Percentiles rank a stretch among this genome's conserved stretches.
phyloP scores from a whole-genome alignment of 345 rosid genomes.

The Sapria himalayana region DNA sequence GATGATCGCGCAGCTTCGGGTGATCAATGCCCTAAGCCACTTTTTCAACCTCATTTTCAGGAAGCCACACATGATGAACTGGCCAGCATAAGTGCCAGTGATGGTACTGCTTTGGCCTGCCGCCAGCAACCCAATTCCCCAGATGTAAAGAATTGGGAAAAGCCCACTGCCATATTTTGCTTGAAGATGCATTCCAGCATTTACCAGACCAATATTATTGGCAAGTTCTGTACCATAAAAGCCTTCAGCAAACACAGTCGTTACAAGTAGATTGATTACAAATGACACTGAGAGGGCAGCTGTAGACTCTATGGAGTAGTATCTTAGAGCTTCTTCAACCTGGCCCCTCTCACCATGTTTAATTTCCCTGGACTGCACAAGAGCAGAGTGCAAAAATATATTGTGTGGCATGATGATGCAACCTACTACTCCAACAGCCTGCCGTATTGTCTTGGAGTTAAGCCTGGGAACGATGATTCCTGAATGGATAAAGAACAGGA shows the following conservation, averaged over 20 bases:
- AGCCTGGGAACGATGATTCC: conserved; percentile 67
- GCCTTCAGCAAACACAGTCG: conserved; percentile 72
- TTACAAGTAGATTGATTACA: conserved; percentile 72
- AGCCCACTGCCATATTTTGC: conserved; percentile 76
- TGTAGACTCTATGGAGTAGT: conserved; percentile 69
- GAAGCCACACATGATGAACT: conserved; percentile 95
- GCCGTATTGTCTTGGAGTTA: conserved; percentile 64
- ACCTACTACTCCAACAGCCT: conserved; percentile 91
- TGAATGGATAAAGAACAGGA: conserved; percentile 11
- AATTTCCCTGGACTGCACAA: conserved; percentile 74
- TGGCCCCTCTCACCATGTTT: conserved; percentile 37
- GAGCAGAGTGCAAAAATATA: conserved; percentile 84
- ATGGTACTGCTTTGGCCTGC: conserved; percentile 96
- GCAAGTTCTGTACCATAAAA: conserved; percentile 65
- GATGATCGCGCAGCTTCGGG: conserved; percentile 64
- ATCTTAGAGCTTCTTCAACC: conserved; percentile 72
- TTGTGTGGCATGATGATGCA: conserved; percentile 95
- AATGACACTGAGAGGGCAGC: conserved; percentile 56
- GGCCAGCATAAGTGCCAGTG: conserved; percentile 85
- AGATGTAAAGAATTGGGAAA: conserved; percentile 75
- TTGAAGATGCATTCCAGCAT: conserved; percentile 78
- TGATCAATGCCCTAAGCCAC: conserved; percentile 84
- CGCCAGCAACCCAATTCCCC: conserved; percentile 78
- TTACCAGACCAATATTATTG: conserved; percentile 52
- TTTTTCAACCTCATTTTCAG: conserved; percentile 69